A percentile compares a stretch with the other conserved stretches of the same genome.
phyloP scores from a whole-genome alignment of 805 yeast genomes.

The Candida koratica region DNA sequence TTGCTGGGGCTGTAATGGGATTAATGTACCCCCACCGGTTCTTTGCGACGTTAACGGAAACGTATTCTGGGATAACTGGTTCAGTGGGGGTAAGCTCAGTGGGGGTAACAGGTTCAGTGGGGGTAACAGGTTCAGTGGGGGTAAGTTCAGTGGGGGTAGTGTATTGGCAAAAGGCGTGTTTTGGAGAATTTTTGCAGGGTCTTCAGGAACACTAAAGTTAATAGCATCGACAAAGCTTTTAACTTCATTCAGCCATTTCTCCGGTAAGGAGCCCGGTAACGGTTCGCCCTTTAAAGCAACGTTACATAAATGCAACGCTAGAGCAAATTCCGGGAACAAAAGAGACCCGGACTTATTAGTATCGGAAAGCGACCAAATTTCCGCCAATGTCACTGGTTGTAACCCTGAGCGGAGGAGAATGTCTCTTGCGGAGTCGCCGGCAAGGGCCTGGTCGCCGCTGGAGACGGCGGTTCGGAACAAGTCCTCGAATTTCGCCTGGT shows the following conservation, averaged over 20 bases:
- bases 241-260: conserved; percentile 75
- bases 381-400: conserved; percentile 69
- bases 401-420: conserved; percentile 78
- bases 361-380: conserved; percentile 89
- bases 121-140: conserved; percentile 30
- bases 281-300: conserved; percentile 72
- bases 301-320: conserved; percentile 85
- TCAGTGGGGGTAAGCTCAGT: conserved; percentile 37
- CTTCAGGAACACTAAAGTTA: conserved; percentile 70
- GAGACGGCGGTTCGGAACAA: conserved; percentile 77
- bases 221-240: conserved; percentile 86
- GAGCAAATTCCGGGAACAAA: conserved; percentile 89
- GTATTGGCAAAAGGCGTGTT: conserved; percentile 47
- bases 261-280: conserved; percentile 70
- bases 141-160: conserved; percentile 21
- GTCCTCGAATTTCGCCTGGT: conserved; percentile 82
- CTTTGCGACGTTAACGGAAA: conserved; percentile 33
- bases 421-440: conserved; percentile 72
- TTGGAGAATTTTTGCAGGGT: conserved; percentile 35
- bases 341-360: conserved; percentile 80
- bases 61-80: conserved; percentile 12
- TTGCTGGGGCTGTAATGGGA: neutral
- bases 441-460: conserved; percentile 61
- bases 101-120: conserved; percentile 21
- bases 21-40: conserved; percentile 28